phyloP scores from a whole-genome alignment of 1,284 basidiomycete species.

The Lentinus polychrous region DNA sequence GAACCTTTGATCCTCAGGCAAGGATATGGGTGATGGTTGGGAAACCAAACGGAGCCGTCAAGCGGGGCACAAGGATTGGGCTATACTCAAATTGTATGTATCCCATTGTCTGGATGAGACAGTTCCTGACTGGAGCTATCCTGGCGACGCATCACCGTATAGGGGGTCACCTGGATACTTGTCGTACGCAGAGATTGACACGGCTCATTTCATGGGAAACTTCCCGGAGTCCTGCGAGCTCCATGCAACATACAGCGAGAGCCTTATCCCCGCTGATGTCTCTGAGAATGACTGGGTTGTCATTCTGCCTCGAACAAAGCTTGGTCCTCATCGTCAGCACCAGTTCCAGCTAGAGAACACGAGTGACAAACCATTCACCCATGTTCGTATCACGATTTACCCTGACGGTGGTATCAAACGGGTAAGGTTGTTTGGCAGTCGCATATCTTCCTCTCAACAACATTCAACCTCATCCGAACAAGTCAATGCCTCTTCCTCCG shows the following conservation, averaged over 20 bases:
- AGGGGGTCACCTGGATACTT: constrained; percentile 48
- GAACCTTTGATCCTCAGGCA: constrained; percentile 27
- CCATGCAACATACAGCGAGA: constrained; percentile 51
- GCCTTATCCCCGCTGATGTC: constrained; percentile 34
- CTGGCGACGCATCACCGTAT: not conserved
- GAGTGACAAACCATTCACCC: constrained; percentile 59
- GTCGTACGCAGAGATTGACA: constrained; percentile 84
- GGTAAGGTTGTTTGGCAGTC: constrained; percentile 74
- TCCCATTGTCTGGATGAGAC: not conserved
- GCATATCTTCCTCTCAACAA: constrained; percentile 7
- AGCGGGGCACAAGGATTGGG: constrained; percentile 85
- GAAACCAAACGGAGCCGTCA: constrained; percentile 88
- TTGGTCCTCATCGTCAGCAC: constrained; percentile 89
- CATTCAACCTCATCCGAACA: not conserved
- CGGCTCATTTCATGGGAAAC: constrained; percentile 94
- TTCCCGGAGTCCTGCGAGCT: constrained; percentile 89
- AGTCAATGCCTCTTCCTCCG: not conserved
- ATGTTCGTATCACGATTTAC: constrained; percentile 85
- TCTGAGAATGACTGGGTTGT: constrained; percentile 59
- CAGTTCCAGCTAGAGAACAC: constrained; percentile 76
- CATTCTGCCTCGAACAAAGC: constrained; percentile 71
- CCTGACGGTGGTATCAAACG: constrained; percentile 97
- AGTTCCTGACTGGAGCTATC: not conserved
- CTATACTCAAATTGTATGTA: constrained; percentile 80
- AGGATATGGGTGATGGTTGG: constrained; percentile 98